Evolutionary conservation across 225 moss, liverwort and hornwort species (phyloP).

Genomic region (Rhytidiadelphus loreus): DNA sequence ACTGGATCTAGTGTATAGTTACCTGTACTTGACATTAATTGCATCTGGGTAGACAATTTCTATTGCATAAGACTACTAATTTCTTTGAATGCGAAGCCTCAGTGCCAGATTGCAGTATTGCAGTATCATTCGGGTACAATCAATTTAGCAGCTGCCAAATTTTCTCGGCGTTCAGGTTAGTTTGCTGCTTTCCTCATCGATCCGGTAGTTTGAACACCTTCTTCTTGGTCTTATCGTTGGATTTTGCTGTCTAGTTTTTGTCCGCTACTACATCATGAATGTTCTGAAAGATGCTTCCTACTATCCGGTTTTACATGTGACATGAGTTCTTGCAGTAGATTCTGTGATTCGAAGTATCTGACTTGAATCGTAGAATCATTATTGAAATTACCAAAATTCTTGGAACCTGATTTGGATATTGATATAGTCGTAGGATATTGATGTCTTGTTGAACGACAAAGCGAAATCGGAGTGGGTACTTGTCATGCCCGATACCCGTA

Average conservation of each 20-base stretch:
- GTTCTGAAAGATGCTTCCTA: neutral
- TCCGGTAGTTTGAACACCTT: neutral
- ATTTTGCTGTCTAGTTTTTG: neutral
- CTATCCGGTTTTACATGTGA: neutral
- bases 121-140: neutral
- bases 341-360: neutral
- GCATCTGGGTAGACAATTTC: neutral
- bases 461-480: neutral
- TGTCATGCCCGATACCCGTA: neutral
- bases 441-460: neutral
- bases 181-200: neutral
- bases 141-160: neutral
- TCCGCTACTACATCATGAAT: neutral
- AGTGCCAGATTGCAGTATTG: neutral
- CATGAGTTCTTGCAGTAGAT: neutral
- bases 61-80: neutral
- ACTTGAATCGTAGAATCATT: neutral
- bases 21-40: neutral
- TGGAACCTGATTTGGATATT: neutral
- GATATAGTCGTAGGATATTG: neutral
- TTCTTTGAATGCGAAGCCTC: neutral
- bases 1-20: neutral
- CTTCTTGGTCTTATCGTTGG: neutral
- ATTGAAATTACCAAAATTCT: neutral
- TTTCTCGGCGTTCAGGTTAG: neutral